These are phyloP conservation scores for Solanum tacnaense DNA, from an alignment of 257 asterid species.

Conservation along the genomic window DNA sequence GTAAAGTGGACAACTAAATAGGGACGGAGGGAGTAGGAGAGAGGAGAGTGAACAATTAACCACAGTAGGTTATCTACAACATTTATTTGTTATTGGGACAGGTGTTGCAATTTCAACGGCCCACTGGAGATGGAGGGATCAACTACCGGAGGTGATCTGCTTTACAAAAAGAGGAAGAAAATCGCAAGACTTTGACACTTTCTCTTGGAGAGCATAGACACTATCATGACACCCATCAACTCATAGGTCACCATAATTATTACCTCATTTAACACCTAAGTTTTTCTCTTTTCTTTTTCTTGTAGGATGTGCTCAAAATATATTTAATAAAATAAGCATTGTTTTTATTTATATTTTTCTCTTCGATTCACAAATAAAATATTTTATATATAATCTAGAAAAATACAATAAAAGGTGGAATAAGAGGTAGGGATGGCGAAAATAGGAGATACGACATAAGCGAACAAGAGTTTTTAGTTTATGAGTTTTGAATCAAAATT, in stretches of 20 bases:
- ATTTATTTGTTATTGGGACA: no score
- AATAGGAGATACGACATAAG: neutral
- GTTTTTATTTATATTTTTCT: no score
- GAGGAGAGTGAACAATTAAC: no score
- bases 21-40: no score
- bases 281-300: neutral
- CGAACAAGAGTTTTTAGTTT: neutral
- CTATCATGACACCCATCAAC: neutral
- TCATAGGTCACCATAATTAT: neutral
- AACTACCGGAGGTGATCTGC: no score
- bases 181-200: neutral
- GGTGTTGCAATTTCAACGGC: no score
- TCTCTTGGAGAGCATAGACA: neutral
- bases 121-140: no score
- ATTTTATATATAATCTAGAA: neutral
- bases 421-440: neutral
- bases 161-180: neutral
- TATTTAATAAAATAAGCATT: no score
- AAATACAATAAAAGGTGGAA: neutral
- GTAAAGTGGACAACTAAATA: no score
- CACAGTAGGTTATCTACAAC: no score
- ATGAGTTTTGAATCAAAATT: no score
- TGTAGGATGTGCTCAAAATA: neutral
- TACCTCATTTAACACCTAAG: neutral
- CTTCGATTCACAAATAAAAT: no score